Base-by-base conservation (phyloP, 306 rosid species). In the Lathyrus aphaca region DNA sequence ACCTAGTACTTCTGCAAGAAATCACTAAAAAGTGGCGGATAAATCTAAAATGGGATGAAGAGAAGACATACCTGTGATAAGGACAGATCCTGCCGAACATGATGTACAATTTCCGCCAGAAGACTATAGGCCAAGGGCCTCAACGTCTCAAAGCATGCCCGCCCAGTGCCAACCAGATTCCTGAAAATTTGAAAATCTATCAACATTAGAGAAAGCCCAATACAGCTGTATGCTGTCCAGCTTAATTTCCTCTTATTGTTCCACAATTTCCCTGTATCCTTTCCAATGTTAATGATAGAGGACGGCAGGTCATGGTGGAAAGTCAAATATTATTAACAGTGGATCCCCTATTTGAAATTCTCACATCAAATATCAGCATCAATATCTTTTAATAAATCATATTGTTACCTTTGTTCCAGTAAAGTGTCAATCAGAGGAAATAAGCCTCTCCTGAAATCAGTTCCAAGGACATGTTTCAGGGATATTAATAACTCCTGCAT, bases 81-180 rank as follows among this genome's bases (percentile, higher is more conserved):
- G 54, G 96, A 86, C 66, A 95, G 95, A 74, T 95, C 96, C 8
- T 60, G 87, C 55, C 99, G 89, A 88, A 95, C 99, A 87, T 95
- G 97, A 82, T 95, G 99, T 74, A 95, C 99, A 77, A 95, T 95
- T 86, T 91, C 99, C 65, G 99, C 99, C 66, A 95, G 83, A 73
- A 95, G 84, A 85, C 97, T 95, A 76, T 91, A 95, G 74, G 99
- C 99, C 85, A 95, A 79, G 46, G 99, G 99, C 71, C 99, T 85
- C 83, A 91, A 74, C 1, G 97, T 87, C 87, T 95, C 99, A 76
- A 91, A 95, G 91, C 99, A 95, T 51, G 99, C 97, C 53, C 96
- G 86, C 48, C 99, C 99, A 67, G 91, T 83, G 77, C 99, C 99
- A 69, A 95, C 97, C 56, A 95, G 83, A 78, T 89, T 96, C 88